Base-by-base conservation (phyloP, 192 early-diverging fungal species). In the Rhizophagus clarus region DNA sequence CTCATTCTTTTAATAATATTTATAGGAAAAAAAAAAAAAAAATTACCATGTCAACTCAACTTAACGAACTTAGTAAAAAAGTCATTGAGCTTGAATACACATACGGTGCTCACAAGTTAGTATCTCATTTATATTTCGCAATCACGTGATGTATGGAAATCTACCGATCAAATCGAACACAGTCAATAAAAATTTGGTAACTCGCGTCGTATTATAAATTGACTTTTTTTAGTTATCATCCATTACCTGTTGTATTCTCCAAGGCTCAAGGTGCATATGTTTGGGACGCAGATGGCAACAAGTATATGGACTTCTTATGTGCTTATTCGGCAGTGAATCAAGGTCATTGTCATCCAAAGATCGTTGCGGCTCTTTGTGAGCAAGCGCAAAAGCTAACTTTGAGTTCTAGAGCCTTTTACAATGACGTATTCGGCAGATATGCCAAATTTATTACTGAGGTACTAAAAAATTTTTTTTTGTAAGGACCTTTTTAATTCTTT, bases 371-470 rank as follows among this genome's bases (percentile, higher is more conserved):
- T 1, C 88, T 99, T 32, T 91, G 92, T 61, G 93, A 96, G 74
- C 98, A 99, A 87, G 95, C 98, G 2, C 87, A 90, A 61, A 91
- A 86, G 78, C 89, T 98, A 32, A 90, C 93, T 28, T 89, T 99
- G 70, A 93, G 90, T 72, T 99, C 98, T 61, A 91, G 98, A 51
- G 98, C 98, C 8, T 99, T 99, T 87, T 95, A 97, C 88, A 99
- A 98, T 87, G 94, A 97, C 81, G 86, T 94, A 29, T 97, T 97
- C 84, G 97, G 96, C 8, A 82, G 87, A 64, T 97, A 94, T 80
- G 96, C 96, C 70, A 92, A 95, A 81, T 99, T 95, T 83, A 84
- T 99, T 51, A 93, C 96, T 22, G 92, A 94, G 86, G 89, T 90
- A 82, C 12, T 71, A 71, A 31, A n/a, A 6, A 42, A 42, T 72